Conservation (phyloP, 2,329 filamentous ascomycete species). For the Epichloe aotearoae region DNA sequence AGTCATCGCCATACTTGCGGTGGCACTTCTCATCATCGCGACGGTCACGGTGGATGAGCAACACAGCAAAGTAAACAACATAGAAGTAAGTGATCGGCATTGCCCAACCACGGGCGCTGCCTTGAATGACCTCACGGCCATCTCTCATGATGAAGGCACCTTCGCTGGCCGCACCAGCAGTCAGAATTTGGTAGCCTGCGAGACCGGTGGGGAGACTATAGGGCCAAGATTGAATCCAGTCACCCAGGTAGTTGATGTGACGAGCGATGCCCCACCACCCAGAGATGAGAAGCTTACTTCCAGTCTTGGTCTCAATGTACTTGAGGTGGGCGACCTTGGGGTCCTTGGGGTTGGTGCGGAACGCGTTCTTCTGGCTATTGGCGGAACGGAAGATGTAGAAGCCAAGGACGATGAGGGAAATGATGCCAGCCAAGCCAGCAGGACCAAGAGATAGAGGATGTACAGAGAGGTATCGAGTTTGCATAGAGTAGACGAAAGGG, state of each 20-base stretch:
- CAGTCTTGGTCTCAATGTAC: constrained; percentile 73
- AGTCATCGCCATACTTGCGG: constrained; percentile 84
- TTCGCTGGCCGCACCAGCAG: constrained; percentile 31
- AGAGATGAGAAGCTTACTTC: constrained; percentile 66
- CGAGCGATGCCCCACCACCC: constrained; percentile 91
- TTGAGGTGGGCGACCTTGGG: constrained; percentile 66
- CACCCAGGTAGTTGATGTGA: constrained; percentile 92
- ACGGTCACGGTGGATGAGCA: constrained; percentile 74
- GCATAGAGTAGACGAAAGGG: constrained; percentile 76
- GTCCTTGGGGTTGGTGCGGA: constrained; percentile 77
- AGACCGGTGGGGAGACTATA: constrained; percentile 79
- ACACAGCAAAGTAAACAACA: constrained; percentile 75
- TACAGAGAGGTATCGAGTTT: constrained; percentile 70
- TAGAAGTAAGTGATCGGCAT: constrained; percentile 92
- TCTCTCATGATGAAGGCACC: constrained; percentile 44
- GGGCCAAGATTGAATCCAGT: constrained; percentile 89
- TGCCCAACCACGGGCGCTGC: constrained; percentile 66
- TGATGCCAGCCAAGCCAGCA: constrained; percentile 48
- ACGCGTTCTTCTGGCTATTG: constrained; percentile 90
- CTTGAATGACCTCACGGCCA: constrained; percentile 54
- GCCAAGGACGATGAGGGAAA: constrained; percentile 56
- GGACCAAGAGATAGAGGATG: constrained; percentile 71
- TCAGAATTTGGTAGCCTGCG: constrained; percentile 64
- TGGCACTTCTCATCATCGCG: constrained; percentile 86
- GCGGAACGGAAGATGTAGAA: constrained; percentile 88